Conservation (phyloP, 495 filamentous ascomycete species). For the Mytilinidion resinicola region DNA sequence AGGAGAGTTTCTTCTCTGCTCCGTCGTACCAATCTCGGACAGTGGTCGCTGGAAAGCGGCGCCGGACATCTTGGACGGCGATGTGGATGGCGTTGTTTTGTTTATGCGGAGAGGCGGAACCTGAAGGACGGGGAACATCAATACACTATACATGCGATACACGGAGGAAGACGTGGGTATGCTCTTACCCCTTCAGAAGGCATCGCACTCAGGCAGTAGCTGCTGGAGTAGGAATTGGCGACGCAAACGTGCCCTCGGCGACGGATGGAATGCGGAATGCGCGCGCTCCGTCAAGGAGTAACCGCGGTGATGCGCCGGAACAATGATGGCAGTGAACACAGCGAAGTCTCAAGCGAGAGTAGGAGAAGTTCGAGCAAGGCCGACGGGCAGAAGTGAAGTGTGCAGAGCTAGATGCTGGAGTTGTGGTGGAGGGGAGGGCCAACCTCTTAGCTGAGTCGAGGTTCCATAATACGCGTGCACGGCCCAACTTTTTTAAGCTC, state of each 20-base stretch:
- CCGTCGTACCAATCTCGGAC: slow-evolving; percentile 36
- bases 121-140: slow-evolving; percentile 26
- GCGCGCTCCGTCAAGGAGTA: slow-evolving; percentile 18
- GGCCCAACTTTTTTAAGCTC: no score
- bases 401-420: background rate
- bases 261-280: slow-evolving; percentile 25
- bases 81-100: slow-evolving; percentile 30
- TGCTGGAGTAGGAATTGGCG: slow-evolving; percentile 6
- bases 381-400: background rate
- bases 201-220: slow-evolving; percentile 6
- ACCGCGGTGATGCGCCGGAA: background rate
- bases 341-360: background rate
- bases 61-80: slow-evolving; percentile 30
- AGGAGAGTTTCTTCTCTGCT: slow-evolving; percentile 39
- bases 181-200: slow-evolving; percentile 21
- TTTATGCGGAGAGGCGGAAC: slow-evolving; percentile 39
- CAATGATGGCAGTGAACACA: slow-evolving; percentile 3
- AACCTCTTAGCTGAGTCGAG: no score
- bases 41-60: slow-evolving; percentile 30
- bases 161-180: background rate
- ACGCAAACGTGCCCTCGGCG: slow-evolving; percentile 14
- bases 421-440: background rate
- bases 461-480: no score
- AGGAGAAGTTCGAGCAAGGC: background rate
- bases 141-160: background rate